A percentile compares a stretch with the other conserved stretches of the same genome.
Evolutionary conservation across 2,329 filamentous ascomycete species (phyloP).

Genomic region (Aspergillus aculeatus): DNA sequence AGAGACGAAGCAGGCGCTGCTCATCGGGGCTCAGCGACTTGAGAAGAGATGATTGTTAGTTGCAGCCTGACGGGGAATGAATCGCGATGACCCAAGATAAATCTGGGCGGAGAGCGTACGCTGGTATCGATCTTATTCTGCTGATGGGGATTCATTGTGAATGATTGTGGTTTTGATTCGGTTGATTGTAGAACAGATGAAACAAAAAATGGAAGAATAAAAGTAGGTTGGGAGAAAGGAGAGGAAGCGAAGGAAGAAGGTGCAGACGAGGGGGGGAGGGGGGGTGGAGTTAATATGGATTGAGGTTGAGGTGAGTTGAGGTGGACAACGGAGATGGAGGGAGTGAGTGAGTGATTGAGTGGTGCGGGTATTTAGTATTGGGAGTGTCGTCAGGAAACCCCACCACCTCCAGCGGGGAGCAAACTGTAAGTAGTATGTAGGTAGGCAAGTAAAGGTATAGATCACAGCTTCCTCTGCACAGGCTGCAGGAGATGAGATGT

Average conservation of each 20-base stretch:
- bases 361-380: neutral
- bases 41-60: conserved; percentile 18
- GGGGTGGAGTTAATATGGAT: conserved; percentile 6
- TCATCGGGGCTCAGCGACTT: conserved; percentile 91
- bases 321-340: neutral
- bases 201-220: neutral
- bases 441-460: neutral
- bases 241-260: neutral
- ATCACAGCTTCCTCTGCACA: neutral
- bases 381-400: conserved; percentile 18
- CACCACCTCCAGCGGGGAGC: conserved; percentile 16
- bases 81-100: neutral
- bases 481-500: neutral
- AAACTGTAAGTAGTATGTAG: conserved; percentile 1
- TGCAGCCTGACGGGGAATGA: neutral
- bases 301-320: conserved; percentile 10
- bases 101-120: conserved; percentile 57
- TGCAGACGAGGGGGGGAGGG: neutral
- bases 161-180: neutral
- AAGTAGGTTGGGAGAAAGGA: conserved; percentile 3
- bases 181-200: neutral
- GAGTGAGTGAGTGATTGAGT: no score
- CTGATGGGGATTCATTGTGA: conserved; percentile 88
- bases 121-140: conserved; percentile 98
- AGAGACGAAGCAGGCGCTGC: conserved; percentile 93